phyloP scores from a whole-genome alignment of 345 rosid genomes.

The Toxicodendron radicans region DNA sequence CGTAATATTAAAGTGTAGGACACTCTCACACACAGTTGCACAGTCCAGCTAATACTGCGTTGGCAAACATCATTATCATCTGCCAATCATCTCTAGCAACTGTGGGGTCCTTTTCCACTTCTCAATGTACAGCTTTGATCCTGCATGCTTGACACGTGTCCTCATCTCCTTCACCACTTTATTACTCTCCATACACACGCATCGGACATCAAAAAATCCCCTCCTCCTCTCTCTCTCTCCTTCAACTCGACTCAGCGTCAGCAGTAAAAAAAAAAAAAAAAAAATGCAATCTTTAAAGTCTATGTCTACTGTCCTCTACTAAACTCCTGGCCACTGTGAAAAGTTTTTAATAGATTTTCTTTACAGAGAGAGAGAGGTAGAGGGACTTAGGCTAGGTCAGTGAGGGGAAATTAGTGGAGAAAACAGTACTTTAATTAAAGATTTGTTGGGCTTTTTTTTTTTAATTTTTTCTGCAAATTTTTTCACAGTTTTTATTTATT shows the following conservation, averaged over 20 bases:
- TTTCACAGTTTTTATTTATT: not conserved
- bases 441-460: not conserved
- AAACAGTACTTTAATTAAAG: not conserved
- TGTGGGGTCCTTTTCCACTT: constrained; percentile 18
- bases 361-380: not conserved
- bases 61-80: constrained; percentile 38
- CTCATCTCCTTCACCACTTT: not conserved
- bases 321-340: not conserved
- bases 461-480: too few relatives aligned
- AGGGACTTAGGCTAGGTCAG: too few relatives aligned
- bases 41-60: constrained; percentile 34
- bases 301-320: not conserved
- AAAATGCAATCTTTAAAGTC: too few relatives aligned
- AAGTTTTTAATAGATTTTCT: not conserved
- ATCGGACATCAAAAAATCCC: not conserved
- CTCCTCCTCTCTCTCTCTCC: too few relatives aligned
- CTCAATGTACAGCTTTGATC: not conserved
- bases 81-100: constrained; percentile 21
- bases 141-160: constrained; percentile 40
- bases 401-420: too few relatives aligned
- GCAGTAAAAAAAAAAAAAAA: too few relatives aligned
- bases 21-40: not conserved
- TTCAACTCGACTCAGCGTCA: not conserved
- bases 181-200: not conserved
- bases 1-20: not conserved